Percentiles rank a stretch among this genome's conserved stretches.
Conservation (phyloP, 1,284 basidiomycete genomes). For the Cystobasidium pallidum region DNA sequence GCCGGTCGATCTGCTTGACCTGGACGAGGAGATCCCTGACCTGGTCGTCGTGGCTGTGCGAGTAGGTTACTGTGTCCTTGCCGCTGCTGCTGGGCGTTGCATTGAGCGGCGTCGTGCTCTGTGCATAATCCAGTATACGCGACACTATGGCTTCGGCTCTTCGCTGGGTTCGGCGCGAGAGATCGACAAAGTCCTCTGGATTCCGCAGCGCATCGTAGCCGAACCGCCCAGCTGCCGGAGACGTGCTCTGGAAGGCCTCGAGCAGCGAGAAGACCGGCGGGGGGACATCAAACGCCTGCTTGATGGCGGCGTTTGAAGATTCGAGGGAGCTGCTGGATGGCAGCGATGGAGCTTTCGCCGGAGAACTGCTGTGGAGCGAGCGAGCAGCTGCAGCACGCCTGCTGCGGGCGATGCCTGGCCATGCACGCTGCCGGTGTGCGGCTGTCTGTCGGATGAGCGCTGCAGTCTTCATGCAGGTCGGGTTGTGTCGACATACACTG, state of each 20-base stretch:
- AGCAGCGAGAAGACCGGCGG: slow-evolving; percentile 22
- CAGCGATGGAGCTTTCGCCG: background rate
- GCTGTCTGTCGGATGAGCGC: slow-evolving; percentile 15
- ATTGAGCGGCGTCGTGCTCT: slow-evolving; percentile 60
- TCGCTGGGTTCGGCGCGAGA: slow-evolving; percentile 71
- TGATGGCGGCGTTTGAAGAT: slow-evolving; percentile 21
- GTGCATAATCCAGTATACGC: slow-evolving; percentile 66
- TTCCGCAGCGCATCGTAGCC: slow-evolving; percentile 67
- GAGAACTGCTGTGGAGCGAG: background rate
- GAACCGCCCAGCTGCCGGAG: slow-evolving; percentile 68
- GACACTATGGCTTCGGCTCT: slow-evolving; percentile 74
- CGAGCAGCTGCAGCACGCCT: background rate
- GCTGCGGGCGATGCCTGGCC: background rate
- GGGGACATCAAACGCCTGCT: slow-evolving; percentile 35
- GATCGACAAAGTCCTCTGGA: slow-evolving; percentile 66
- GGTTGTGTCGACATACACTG: no score
- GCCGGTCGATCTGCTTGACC: slow-evolving; percentile 64
- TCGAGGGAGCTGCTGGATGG: slow-evolving; percentile 9
- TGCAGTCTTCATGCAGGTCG: slow-evolving; percentile 3
- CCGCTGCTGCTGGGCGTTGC: slow-evolving; percentile 45
- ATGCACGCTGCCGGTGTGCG: slow-evolving; percentile 4
- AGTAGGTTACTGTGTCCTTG: slow-evolving; percentile 4
- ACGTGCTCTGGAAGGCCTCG: background rate
- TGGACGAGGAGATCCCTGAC: slow-evolving; percentile 72
- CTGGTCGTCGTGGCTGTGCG: slow-evolving; percentile 51